phyloP scores from a whole-genome alignment of 2,329 filamentous ascomycete genomes.

The Fusarium sp. region DNA sequence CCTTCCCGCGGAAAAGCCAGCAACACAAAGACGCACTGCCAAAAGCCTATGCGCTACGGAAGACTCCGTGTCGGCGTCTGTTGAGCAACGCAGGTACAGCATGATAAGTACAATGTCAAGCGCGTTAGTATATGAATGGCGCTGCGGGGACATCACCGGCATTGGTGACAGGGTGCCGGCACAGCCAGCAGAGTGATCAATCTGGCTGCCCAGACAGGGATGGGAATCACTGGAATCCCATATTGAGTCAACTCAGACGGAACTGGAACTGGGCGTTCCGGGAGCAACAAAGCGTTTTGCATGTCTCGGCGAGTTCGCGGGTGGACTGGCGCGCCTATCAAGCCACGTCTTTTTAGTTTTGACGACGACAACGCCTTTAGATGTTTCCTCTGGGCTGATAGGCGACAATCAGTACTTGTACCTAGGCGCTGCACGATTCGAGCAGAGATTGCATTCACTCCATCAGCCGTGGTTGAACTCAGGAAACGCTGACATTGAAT shows the following conservation, averaged over 20 bases:
- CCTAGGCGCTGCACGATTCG: not conserved
- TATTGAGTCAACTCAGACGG: slow-evolving; percentile 21
- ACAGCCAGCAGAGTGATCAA: slow-evolving; percentile 12
- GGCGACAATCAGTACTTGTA: not conserved
- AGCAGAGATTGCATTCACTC: not conserved
- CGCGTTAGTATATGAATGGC: slow-evolving; percentile 9
- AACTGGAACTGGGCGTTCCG: slow-evolving; percentile 27
- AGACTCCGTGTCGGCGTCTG: slow-evolving; percentile 2
- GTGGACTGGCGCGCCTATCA: slow-evolving; percentile 38
- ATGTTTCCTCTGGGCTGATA: slow-evolving; percentile 14
- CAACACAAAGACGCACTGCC: not conserved
- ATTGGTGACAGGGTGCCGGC: slow-evolving; percentile 20
- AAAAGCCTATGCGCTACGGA: not conserved
- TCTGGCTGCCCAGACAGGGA: slow-evolving; percentile 33
- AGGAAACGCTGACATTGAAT: not conserved
- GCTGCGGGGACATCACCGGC: slow-evolving; percentile 12
- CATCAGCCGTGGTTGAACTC: slow-evolving; percentile 10
- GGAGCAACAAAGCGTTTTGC: slow-evolving; percentile 32
- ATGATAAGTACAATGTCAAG: not conserved
- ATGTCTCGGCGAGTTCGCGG: slow-evolving; percentile 49
- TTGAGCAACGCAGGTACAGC: slow-evolving; percentile 1
- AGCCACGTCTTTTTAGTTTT: slow-evolving; percentile 39
- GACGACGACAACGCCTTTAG: slow-evolving; percentile 25
- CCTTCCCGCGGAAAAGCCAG: slow-evolving; percentile 3
- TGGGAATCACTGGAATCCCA: slow-evolving; percentile 45